Evolutionary conservation across 176 grass and related monocot genomes (phyloP), one percentile per base, ranked within the genome.

Genomic region (Musa schizocarpa): DNA sequence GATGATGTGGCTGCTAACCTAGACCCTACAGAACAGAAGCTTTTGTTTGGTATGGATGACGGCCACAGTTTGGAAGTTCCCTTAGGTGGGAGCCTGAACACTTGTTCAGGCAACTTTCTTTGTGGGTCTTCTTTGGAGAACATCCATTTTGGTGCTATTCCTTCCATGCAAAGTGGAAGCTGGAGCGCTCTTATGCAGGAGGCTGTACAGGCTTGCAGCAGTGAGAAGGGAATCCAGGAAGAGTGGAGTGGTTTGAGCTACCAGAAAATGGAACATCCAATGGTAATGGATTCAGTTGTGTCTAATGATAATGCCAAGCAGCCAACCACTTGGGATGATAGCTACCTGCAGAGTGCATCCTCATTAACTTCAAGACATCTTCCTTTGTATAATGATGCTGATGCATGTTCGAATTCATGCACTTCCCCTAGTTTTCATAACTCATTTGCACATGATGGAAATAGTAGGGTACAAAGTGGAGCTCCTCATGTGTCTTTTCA

Each of bases 161-260:
- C 86, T 81, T 83, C 74, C 74, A 57, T 84, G 2, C 61, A 84
- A 14, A 84, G 86, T 51, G 76, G 80, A 21, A 84, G 77, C 52
- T 88, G 86, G 86, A 88, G 86, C 43, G 81, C 81, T 73, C 86
- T 88, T 74, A 88, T 84, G 81, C 86, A 88, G 68, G 80, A 82
- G 56, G 85, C 66, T 50, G 51, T 88, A 48, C 77, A 88, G 52
- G 73, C 72, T 9, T 81, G 78, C 20, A 81, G 71, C 50, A 88
- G 81, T 56, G 77, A 81, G 3, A 84, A 79, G 52, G 86, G 81
- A 25, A 27, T 76, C n/a, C 85, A 76, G 25, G 85, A 87, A 74
- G 72, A 70, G n/a, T 70, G 71, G 61, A 79, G 69, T 69, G 22
- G 69, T 29, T 84, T 67, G 66, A 54, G 56, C 74, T 63, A 63